Percentiles rank a stretch among this genome's conserved stretches.
Conservation (phyloP, 441 rosid genomes). For the Populus hybrid region DNA sequence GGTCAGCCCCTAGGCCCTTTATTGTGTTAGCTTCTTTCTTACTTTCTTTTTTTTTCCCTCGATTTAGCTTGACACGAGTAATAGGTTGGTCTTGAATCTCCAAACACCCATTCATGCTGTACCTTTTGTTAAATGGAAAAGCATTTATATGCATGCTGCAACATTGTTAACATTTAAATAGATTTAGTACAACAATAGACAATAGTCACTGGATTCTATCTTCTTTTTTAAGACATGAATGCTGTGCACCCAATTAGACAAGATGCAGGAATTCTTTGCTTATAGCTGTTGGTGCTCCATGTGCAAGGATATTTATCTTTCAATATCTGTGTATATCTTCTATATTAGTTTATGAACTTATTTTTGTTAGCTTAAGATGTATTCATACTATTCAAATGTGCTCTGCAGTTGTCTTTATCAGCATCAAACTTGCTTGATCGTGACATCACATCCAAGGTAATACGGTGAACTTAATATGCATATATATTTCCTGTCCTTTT, state of each 20-base stretch:
- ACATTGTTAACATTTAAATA: too few species aligned
- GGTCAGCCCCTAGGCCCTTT: background rate
- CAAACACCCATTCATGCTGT: background rate
- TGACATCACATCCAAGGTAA: conserved; percentile 75
- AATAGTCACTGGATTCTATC: background rate
- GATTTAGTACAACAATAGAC: too few species aligned
- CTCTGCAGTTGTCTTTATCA: conserved; percentile 62
- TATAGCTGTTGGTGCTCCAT: background rate
- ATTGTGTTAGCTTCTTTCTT: background rate
- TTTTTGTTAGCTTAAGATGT: conserved; percentile 2
- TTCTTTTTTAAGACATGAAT: background rate
- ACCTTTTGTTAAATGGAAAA: too few species aligned
- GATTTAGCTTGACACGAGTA: background rate
- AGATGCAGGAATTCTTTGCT: background rate
- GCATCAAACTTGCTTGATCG: conserved; percentile 69
- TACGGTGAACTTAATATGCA: background rate
- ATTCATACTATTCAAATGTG: conserved; percentile 13
- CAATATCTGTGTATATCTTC: background rate
- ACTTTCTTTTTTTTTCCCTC: background rate
- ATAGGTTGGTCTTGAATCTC: background rate
- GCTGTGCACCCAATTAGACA: background rate
- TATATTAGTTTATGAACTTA: background rate
- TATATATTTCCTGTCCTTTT: background rate
- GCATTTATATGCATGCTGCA: too few species aligned
- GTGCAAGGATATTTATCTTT: background rate